Evolutionary conservation across 208 protist species (phyloP), one percentile per base, ranked within the genome.

Genomic region (Wallacemonas sp.): DNA sequence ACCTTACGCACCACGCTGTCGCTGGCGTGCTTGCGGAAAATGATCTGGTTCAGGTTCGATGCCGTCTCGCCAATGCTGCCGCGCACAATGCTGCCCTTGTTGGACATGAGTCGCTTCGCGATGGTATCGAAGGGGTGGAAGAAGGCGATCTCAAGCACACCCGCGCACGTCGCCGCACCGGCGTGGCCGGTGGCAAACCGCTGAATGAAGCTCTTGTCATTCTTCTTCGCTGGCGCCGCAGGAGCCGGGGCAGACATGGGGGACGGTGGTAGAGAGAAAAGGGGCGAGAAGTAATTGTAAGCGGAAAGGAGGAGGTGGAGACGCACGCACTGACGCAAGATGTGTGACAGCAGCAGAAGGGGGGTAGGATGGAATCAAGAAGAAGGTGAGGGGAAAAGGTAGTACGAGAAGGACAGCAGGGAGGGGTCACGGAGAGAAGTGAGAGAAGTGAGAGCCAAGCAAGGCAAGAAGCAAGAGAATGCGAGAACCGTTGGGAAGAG

Each of bases 121-220:
- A 82, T 79, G 15, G 91, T 96, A 68, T 96, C 91, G 58, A 96
- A 91, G 10, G 91, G 91, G 62, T 94, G 87, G 63, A 96, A 96
- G 44, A 96, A 79, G 62, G 66, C 75, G 57, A 96, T 90, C 67
- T 96, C 91, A 3, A 93, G 70, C 12, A 92, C 68, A 34, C 91
- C 88, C 5, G 90, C 90, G 33, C 61, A 65, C 19, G 83, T 89
- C 8, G 87, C 87, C 1, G 84, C 87, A 22, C 74, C 76, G 54
- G 80, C 86, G 53, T 88, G 85, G 52, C 79, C 73, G 33, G 68
- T 71, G 8, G 74, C 41, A 32, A 89, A 68, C 13, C 70, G 69
- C 45, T 79, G 68, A n/a, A 68, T 12, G 50, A 87, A 77, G 39
- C 66, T 75, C 54, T 65, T 66, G n/a, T 78, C 45, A 38, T 72